Evolutionary conservation across 148 eudicot genomes (phyloP).

Genomic region (Rheum nobile): DNA sequence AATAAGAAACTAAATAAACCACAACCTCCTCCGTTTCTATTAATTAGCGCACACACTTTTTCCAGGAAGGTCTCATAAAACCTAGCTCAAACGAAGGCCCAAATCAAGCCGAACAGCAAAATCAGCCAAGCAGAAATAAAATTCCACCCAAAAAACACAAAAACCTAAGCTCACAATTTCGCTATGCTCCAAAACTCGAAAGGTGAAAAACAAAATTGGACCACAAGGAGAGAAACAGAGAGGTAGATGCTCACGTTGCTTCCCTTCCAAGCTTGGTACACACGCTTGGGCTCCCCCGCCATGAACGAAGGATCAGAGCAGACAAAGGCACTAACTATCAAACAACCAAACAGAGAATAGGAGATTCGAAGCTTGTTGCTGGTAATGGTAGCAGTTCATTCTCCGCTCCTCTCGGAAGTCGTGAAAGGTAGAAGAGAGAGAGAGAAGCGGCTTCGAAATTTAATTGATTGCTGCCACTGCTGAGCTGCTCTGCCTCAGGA

Average conservation of each 20-base stretch:
- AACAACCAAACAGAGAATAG: constrained; percentile 12
- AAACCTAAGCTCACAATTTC: not conserved
- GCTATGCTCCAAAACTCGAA: not conserved
- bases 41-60: not conserved
- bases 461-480: constrained; percentile 15
- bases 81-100: not conserved
- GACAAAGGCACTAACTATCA: not conserved
- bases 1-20: not conserved
- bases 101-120: not conserved
- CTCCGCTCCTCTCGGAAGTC: constrained; percentile 17
- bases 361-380: constrained; percentile 20
- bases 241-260: constrained; percentile 30
- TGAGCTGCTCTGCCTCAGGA: constrained; percentile 1
- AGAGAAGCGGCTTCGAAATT: constrained; percentile 21
- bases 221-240: not conserved
- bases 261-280: constrained; percentile 53
- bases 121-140: not conserved
- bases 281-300: constrained; percentile 29
- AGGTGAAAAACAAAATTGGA: not conserved
- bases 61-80: not conserved
- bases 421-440: constrained; percentile 13
- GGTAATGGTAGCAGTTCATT: constrained; percentile 12
- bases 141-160: not conserved
- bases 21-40: not conserved
- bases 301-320: not conserved